A percentile compares a stretch with the other conserved stretches of the same genome.
phyloP scores from a whole-genome alignment of 257 asterid genomes.

The Sherardia arvensis region DNA sequence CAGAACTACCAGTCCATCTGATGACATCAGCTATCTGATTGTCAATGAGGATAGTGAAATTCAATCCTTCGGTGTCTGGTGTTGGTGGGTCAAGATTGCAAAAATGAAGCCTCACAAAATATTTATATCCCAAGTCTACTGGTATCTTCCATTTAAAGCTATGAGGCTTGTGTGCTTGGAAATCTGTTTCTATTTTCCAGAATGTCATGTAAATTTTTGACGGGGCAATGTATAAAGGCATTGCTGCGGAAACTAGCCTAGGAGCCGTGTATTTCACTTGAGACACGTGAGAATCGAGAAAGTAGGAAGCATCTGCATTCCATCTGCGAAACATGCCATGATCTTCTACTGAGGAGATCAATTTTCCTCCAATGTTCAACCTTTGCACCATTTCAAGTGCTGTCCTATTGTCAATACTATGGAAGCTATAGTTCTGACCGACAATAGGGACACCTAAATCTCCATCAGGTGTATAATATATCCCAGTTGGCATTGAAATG shows the following conservation, averaged over 20 bases:
- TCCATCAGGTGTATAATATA: constrained; percentile 2
- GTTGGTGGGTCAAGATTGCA: not conserved
- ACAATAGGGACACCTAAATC: not conserved
- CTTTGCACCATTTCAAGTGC: constrained; percentile 12
- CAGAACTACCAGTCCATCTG: constrained; percentile 7
- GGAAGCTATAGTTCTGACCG: not conserved
- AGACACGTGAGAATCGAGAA: constrained; percentile 13
- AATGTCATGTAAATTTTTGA: not conserved
- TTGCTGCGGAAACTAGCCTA: not conserved
- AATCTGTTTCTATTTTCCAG: not conserved
- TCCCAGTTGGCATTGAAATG: constrained; percentile 17
- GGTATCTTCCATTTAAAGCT: constrained; percentile 5
- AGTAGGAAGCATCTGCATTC: constrained; percentile 31
- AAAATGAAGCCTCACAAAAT: constrained; percentile 13
- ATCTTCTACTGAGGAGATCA: constrained; percentile 13
- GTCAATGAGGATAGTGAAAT: constrained; percentile 2
- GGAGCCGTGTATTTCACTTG: not conserved
- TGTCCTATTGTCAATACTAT: constrained; percentile 7
- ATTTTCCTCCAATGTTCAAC: constrained; percentile 11
- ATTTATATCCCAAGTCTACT: constrained; percentile 4
- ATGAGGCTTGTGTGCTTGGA: not conserved
- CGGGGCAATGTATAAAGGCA: not conserved
- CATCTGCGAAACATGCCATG: constrained; percentile 13
- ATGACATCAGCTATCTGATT: constrained; percentile 5
- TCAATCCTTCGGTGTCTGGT: not conserved